These are phyloP conservation scores for Chrysophaeum taylorii DNA, from an alignment of 352 stramenopile genomes.

Conservation along the genomic window DNA sequence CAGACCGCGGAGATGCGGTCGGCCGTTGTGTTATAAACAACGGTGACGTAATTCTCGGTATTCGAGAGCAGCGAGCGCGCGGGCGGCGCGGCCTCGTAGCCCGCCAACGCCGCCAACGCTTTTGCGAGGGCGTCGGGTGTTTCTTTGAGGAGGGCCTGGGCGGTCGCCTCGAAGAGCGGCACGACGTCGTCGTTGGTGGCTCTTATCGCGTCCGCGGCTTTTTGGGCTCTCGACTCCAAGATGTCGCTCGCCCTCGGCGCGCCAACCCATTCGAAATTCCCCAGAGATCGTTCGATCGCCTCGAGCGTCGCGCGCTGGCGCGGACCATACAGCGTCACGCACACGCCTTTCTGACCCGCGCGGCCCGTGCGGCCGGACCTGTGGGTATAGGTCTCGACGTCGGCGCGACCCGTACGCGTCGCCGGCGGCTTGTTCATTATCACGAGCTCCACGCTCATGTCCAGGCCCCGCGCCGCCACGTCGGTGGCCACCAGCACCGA, in stretches of 20 bases:
- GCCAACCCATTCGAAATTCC: slow-evolving; percentile 73
- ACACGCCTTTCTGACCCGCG: slow-evolving; percentile 86
- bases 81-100: slow-evolving; percentile 58
- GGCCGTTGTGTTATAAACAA: slow-evolving; percentile 64
- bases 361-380: slow-evolving; percentile 89
- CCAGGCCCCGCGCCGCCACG: slow-evolving; percentile 77
- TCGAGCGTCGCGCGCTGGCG: slow-evolving; percentile 59
- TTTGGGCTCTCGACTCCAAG: slow-evolving; percentile 61
- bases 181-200: slow-evolving; percentile 60
- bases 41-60: slow-evolving; percentile 73
- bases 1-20: slow-evolving; percentile 74
- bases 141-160: slow-evolving; percentile 18
- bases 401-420: slow-evolving; percentile 58
- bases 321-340: slow-evolving; percentile 86
- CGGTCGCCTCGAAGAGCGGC: slow-evolving; percentile 46
- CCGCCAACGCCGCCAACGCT: slow-evolving; percentile 72
- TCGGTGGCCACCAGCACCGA: slow-evolving; percentile 81
- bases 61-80: slow-evolving; percentile 68
- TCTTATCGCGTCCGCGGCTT: slow-evolving; percentile 66
- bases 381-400: slow-evolving; percentile 96
- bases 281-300: slow-evolving; percentile 68
- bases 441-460: slow-evolving; percentile 83
- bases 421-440: slow-evolving; percentile 83
- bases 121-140: slow-evolving; percentile 56
- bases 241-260: slow-evolving; percentile 70